Base-by-base conservation (phyloP, 495 filamentous ascomycete species). In the Darksidea phi region DNA sequence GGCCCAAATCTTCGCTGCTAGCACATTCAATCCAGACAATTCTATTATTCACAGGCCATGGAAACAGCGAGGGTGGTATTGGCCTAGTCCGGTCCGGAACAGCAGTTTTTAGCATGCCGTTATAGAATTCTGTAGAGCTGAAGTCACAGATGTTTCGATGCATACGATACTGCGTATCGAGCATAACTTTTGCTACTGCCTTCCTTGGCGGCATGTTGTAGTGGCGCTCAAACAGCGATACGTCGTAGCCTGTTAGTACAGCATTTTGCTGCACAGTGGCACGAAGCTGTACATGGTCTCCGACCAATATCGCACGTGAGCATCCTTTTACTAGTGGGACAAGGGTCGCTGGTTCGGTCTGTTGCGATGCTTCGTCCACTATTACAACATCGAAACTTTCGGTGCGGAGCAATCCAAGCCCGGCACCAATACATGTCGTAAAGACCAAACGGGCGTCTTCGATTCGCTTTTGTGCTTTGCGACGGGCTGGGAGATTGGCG, bases 81-180 rank as follows among this genome's bases (percentile, higher is more conserved):
- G 63, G 60, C 18, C 76, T 64, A 2, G 50, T 48, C 7, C 34
- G 25, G 13, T 66, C 65, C 12, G 23, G 15, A 11, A 78, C 69
- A 0, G 74, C 79, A 1, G 80, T 80, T 15, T 59, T 62, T 7
- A 82, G 71, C 23, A 68, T 72, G 13, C 71, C 68, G 1, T 74
- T 64, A 52, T 82, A 82, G 60, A 82, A 82, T 57, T 81, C 79
- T 0, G 52, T 38, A 0, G 79, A 81, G 57, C 69, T 74, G 57
- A 80, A 78, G n/a, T 41, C 51, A 56, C 78, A 79, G 42, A 82
- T 78, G 2, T 62, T 64, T 0, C 49, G 55, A 54, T 81, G 78
- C 79, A 82, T 82, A 13, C 80, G 75, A 61, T 81, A 81, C 49
- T 82, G 80, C 3, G 74, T 79, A 55, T 82, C 78, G 5, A 82